These are phyloP conservation scores for Emmonsia crescens DNA, from an alignment of 2,329 filamentous ascomycete species.

Conservation along the genomic window DNA sequence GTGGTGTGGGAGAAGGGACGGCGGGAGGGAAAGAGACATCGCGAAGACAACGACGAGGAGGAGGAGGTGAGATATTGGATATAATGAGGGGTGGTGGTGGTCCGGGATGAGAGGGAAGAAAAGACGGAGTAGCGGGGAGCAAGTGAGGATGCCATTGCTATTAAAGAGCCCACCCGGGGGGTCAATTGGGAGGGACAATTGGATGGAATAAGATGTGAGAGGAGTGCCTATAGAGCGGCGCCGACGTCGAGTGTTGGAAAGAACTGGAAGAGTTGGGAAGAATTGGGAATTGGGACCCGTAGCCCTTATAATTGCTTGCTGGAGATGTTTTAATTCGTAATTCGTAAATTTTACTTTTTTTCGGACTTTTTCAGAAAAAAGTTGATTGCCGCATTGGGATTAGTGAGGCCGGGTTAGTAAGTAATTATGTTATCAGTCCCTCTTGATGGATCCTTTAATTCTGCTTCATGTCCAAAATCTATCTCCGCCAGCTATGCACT, in stretches of 20 bases:
- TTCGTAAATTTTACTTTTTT: no score
- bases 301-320: not conserved
- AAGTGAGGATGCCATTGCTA: constrained; percentile 7
- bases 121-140: constrained; percentile 14
- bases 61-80: constrained; percentile 9
- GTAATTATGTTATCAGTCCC: not conserved
- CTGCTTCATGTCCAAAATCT: no score
- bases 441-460: no score
- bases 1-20: constrained; percentile 27
- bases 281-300: not conserved
- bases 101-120: constrained; percentile 5
- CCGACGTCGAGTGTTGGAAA: not conserved
- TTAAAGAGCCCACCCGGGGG: constrained; percentile 20
- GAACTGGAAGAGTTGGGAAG: no score
- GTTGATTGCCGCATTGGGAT: not conserved
- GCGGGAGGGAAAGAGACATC: constrained; percentile 15
- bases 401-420: not conserved
- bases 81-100: constrained; percentile 12
- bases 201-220: not conserved
- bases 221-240: not conserved
- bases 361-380: not conserved
- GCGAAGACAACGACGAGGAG: constrained; percentile 10
- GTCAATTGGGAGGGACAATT: constrained; percentile 20
- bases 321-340: not conserved
- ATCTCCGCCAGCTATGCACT: no score